Evolutionary conservation across 768 basidiomycete genomes (phyloP), one percentile per base, ranked within the genome.

Genomic region (Suillus hirtellus): DNA sequence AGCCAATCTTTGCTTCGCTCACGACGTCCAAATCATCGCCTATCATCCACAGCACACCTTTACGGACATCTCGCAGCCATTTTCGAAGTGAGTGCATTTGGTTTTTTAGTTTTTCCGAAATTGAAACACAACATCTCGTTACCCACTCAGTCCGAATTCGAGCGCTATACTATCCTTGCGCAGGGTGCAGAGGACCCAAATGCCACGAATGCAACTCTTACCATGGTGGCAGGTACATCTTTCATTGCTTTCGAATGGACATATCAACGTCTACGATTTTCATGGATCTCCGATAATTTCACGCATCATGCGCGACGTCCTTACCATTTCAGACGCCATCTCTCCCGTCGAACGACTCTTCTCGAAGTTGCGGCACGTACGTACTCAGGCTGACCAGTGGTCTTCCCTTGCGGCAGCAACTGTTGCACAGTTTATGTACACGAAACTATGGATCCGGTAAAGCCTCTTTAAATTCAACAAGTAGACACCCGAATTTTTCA

Each of bases 311-410:
- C 67, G 67, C 1, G 72, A 77, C 66, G 73, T 66, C 62, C 69
- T 78, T 11, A 73, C 76, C 34, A 76, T 78, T 60, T 74, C 76
- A 7, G 75, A 67, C 8, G 70, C 75, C 1, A 74, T 72, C 63
- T 70, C 74, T 7, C 75, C 77, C 1, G 75, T 77, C 24, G 75
- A 78, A 59, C 63, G 71, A 2, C 35, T 70, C 2, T 77, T 77
- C 62, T 77, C 72, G 5, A 71, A 69, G 52, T 75, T 74, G 21
- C 67, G 71, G 10, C 74, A 75, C 55, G 61, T 75, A 21, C 75
- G 75, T 60, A 63, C 69, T 24, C 24, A 24, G 24, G 24, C 24
- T 17, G 70, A 75, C 46, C 61, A 73, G 19, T 65, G 72, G 1
- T 67, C 63, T 21, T 74, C 73, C 7, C 61, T 77, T 37, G 72